Evolutionary conservation across 1,139 yeast species (phyloP).

Genomic region (Magnusiomyces suaveolens): DNA sequence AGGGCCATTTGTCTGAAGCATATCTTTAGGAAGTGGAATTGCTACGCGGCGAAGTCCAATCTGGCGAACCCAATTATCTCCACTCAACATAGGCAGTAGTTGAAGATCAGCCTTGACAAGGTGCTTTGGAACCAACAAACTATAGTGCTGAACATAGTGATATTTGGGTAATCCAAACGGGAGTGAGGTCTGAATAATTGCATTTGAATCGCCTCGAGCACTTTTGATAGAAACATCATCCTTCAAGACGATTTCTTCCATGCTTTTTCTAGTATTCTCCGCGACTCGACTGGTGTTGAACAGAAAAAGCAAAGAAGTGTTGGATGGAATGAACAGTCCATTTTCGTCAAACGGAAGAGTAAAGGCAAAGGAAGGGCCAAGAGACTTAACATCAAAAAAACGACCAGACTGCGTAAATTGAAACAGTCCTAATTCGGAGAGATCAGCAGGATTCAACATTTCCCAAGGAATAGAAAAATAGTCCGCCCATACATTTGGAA

Average conservation of each 20-base stretch:
- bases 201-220: constrained; percentile 11
- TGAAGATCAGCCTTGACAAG: background rate
- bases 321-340: constrained; percentile 19
- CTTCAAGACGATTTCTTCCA: background rate
- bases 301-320: constrained; percentile 21
- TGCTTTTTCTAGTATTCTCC: background rate
- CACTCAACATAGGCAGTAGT: constrained; percentile 15
- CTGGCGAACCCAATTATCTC: constrained; percentile 17
- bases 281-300: constrained; percentile 18
- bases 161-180: constrained; percentile 23
- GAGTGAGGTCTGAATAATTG: constrained; percentile 19
- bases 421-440: constrained; percentile 14
- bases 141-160: constrained; percentile 19
- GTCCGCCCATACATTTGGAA: constrained; percentile 16
- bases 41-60: constrained; percentile 16
- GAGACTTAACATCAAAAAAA: constrained; percentile 13
- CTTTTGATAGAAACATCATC: constrained; percentile 1
- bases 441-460: constrained; percentile 18
- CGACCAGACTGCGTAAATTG: constrained; percentile 11
- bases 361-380: constrained; percentile 17
- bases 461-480: constrained; percentile 20
- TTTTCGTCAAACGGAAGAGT: constrained; percentile 16
- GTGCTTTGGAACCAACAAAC: constrained; percentile 20
- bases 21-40: constrained; percentile 18
- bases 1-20: constrained; percentile 16